Percentiles rank a stretch among this genome's conserved stretches.
These are phyloP conservation scores for Lactifluus volemus DNA, from an alignment of 768 basidiomycete genomes.

Conservation along the genomic window DNA sequence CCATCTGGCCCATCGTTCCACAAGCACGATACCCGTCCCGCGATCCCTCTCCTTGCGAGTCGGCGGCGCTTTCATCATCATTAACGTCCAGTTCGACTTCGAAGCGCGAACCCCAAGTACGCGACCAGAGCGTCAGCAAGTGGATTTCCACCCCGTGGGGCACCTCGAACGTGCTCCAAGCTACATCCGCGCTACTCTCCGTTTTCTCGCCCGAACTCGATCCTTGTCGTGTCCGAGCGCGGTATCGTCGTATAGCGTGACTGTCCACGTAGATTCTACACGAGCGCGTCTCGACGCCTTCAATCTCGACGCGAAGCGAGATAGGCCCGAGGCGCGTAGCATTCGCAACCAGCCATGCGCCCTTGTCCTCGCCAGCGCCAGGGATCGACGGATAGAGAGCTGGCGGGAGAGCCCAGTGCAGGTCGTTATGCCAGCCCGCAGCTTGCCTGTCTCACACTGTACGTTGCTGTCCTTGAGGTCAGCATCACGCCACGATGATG, in stretches of 20 bases:
- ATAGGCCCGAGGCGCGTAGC: conserved; percentile 34
- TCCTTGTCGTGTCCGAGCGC: conserved; percentile 1
- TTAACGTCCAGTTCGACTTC: conserved; percentile 11
- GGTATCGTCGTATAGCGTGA: conserved; percentile 11
- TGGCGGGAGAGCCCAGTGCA: conserved; percentile 41
- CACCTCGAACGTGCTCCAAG: conserved; percentile 12
- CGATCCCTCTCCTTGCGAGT: not conserved
- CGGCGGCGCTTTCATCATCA: not conserved
- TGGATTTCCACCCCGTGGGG: conserved; percentile 3
- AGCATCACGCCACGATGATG: conserved; percentile 36
- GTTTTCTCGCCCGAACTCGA: not conserved
- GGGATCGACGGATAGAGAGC: conserved; percentile 34
- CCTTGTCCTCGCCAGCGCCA: conserved; percentile 4
- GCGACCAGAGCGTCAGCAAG: conserved; percentile 9
- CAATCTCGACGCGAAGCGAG: conserved; percentile 30
- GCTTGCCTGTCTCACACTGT: conserved; percentile 19
- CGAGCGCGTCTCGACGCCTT: no score
- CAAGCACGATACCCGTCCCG: conserved; percentile 12
- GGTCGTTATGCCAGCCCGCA: conserved; percentile 31
- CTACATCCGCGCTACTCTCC: not conserved
- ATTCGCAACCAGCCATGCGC: conserved; percentile 37
- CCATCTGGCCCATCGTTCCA: conserved; percentile 13
- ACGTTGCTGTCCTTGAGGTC: conserved; percentile 30
- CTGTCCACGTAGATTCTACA: no score
- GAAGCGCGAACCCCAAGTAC: conserved; percentile 11